phyloP scores from a whole-genome alignment of 306 rosid species.

The Hylodesmum podocarpum region DNA sequence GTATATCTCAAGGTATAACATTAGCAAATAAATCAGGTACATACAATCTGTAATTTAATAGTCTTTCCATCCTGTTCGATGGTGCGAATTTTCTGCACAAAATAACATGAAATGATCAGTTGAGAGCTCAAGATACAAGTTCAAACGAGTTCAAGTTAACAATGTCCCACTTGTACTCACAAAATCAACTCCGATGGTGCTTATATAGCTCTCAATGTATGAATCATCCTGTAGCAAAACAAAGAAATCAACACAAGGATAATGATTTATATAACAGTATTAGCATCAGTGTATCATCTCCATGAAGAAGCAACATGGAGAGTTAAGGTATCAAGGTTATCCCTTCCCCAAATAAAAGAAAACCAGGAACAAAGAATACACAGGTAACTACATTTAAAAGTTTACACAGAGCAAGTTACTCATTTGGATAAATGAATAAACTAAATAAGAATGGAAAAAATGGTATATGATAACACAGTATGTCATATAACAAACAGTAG shows the following conservation, averaged over 20 bases:
- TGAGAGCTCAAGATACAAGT: not conserved
- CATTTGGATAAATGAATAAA: not conserved
- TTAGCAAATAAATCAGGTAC: constrained; percentile 31
- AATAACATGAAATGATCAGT: constrained; percentile 21
- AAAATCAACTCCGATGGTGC: constrained; percentile 99
- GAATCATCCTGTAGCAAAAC: constrained; percentile 78
- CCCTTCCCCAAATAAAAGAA: not conserved
- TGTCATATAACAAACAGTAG: not conserved
- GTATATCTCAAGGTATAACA: constrained; percentile 13
- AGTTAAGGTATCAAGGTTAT: not conserved
- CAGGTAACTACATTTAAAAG: not conserved
- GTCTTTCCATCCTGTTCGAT: constrained; percentile 66
- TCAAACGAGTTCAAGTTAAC: constrained; percentile 32
- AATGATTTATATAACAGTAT: constrained; percentile 9
- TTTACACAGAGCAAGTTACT: not conserved
- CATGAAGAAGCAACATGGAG: constrained; percentile 24
- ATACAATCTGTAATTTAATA: constrained; percentile 59
- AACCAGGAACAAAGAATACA: not conserved
- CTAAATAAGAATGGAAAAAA: not conserved
- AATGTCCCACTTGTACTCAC: constrained; percentile 52
- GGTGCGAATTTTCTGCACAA: constrained; percentile 54
- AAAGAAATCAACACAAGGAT: constrained; percentile 6
- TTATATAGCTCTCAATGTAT: constrained; percentile 95
- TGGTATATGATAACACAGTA: not conserved
- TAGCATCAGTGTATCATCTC: constrained; percentile 9